These are phyloP conservation scores for Cordyceps cateniannulata DNA, from an alignment of 2,329 filamentous ascomycete genomes.

Conservation along the genomic window DNA sequence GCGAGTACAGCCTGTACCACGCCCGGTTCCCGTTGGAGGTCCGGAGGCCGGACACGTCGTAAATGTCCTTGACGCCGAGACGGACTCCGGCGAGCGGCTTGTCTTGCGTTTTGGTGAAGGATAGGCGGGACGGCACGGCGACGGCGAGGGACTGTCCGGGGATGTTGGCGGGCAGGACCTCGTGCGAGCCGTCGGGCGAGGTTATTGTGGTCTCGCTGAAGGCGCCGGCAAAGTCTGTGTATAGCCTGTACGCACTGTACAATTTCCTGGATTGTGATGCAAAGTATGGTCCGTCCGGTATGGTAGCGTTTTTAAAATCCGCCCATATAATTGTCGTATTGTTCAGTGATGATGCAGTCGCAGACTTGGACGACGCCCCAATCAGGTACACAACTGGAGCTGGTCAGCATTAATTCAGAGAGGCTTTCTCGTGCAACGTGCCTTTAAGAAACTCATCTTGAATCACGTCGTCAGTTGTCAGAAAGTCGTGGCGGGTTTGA, in stretches of 20 bases:
- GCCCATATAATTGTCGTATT: background rate
- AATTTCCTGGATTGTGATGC: slow-evolving; percentile 10
- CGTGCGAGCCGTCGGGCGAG: background rate
- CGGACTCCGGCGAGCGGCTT: slow-evolving; percentile 51
- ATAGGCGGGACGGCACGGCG: slow-evolving; percentile 50
- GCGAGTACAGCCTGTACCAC: slow-evolving; percentile 47
- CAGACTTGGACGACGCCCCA: background rate
- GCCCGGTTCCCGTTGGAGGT: slow-evolving; percentile 50
- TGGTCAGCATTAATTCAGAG: background rate
- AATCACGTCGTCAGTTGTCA: slow-evolving; percentile 13
- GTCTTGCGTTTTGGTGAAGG: slow-evolving; percentile 39
- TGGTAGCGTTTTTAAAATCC: background rate
- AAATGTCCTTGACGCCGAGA: slow-evolving; percentile 54
- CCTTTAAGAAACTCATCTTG: slow-evolving; percentile 14
- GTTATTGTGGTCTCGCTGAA: slow-evolving; percentile 16
- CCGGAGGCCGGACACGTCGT: slow-evolving; percentile 46
- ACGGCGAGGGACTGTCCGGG: slow-evolving; percentile 18
- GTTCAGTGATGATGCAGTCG: background rate
- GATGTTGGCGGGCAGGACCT: slow-evolving; percentile 12
- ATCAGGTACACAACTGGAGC: background rate
- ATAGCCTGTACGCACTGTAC: slow-evolving; percentile 17
- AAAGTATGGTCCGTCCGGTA: slow-evolving; percentile 17
- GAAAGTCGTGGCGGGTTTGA: background rate
- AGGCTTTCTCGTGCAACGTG: background rate
- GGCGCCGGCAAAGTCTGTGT: slow-evolving; percentile 19